Evolutionary conservation across 2,329 filamentous ascomycete species (phyloP), one percentile per base, ranked within the genome.

Genomic region (Cladophialophora exuberans): DNA sequence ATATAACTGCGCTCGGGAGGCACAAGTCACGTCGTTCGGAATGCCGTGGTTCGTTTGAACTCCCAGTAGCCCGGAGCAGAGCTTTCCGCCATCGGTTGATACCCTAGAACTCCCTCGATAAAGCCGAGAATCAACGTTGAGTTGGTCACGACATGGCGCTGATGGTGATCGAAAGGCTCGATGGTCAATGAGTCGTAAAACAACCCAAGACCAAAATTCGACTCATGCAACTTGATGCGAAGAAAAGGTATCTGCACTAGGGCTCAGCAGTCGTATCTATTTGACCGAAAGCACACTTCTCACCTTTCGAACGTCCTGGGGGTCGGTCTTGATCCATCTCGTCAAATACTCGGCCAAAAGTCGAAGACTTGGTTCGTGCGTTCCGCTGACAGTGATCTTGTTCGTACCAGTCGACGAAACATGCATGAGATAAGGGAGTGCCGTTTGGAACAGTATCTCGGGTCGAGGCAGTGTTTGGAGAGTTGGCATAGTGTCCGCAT

Each of bases 281-380:
- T 36, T 36, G 33, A 36, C n/a, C 5, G 6, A 4, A 23, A 42
- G 1, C 23, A 39, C 18, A 31, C 48, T 9, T n/a, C n/a, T n/a
- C 6, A 48, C 44, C 52, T 44, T 54, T 48, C 44, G 31, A 17
- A 43, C 13, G 11, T 54, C 36, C 26, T 49, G 44, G 6, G 47
- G 47, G 39, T 56, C 53, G 11, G 25, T 47, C 30, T 35, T 51
- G 36, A 47, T 51, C 52, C 53, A 56, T n/a, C 42, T 30, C 28
- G 42, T 22, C 11, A 56, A 30, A 30, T 52, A 56, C 17, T 56
- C 47, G 9, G 41, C 31, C 39, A 56, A 25, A 26, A 56, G 47
- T n/a, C 33, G 39, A 15, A 56, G 33, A 22, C 47, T 51, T 11
- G 47, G 46, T 25, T 56, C 39, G 26, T 56, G 53, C 11, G 52